A percentile compares a stretch with the other conserved stretches of the same genome.
phyloP scores from a whole-genome alignment of 768 basidiomycete genomes.

The Amanita rimosa region DNA sequence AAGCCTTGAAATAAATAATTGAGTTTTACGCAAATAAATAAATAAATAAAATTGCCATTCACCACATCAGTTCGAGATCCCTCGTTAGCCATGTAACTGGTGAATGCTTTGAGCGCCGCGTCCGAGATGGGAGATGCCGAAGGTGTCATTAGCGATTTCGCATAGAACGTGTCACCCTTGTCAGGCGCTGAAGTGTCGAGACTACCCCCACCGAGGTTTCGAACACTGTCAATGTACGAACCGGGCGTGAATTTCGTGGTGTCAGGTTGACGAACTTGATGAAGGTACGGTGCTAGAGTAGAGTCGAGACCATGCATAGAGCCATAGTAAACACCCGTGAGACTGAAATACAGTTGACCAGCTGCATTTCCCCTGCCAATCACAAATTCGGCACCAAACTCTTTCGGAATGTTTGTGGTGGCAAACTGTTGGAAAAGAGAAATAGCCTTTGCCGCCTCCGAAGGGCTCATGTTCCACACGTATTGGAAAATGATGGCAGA shows the following conservation, averaged over 20 bases:
- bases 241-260: conserved; percentile 10
- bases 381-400: conserved; percentile 24
- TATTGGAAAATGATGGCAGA: conserved; percentile 26
- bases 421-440: conserved; percentile 25
- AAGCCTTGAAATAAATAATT: conserved; percentile 13
- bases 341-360: conserved; percentile 14
- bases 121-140: conserved; percentile 16
- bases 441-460: conserved; percentile 21
- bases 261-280: conserved; percentile 6
- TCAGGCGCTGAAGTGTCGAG: conserved; percentile 17
- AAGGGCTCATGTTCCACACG: conserved; percentile 22
- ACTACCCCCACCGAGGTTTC: conserved; percentile 16
- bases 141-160: conserved; percentile 31
- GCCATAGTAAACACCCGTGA: conserved; percentile 20
- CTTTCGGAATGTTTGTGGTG: conserved; percentile 21
- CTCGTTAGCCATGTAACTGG: conserved; percentile 22
- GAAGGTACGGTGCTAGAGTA: conserved; percentile 21
- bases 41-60: too few relatives aligned
- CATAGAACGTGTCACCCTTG: conserved; percentile 29
- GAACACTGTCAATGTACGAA: conserved; percentile 22
- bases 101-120: conserved; percentile 19
- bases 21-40: too few relatives aligned
- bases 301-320: conserved; percentile 13
- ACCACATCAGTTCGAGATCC: conserved; percentile 17
- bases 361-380: conserved; percentile 22